phyloP scores from a whole-genome alignment of 208 protist species.

The Vickermania spadyakhi region DNA sequence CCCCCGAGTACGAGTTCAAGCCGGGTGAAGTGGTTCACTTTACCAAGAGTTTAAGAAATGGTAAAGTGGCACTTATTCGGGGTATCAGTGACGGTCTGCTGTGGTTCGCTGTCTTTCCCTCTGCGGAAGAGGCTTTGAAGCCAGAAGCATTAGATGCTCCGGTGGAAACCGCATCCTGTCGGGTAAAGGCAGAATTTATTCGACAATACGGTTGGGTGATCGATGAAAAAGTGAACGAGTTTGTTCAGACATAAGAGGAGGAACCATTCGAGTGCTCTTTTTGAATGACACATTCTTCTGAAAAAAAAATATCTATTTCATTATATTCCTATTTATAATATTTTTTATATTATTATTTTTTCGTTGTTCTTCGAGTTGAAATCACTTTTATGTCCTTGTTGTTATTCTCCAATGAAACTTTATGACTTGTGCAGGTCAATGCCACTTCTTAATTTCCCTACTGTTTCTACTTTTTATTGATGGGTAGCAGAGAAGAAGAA shows the following conservation, averaged over 20 bases:
- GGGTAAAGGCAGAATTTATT: conserved; percentile 74
- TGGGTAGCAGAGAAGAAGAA: neutral
- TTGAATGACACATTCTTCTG: too few relatives aligned
- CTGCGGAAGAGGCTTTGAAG: conserved; percentile 30
- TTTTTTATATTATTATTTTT: neutral
- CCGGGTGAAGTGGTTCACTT: conserved; percentile 82
- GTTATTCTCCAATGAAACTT: neutral
- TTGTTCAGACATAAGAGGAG: neutral
- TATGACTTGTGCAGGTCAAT: neutral
- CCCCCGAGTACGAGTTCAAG: conserved; percentile 44
- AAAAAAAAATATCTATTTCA: neutral
- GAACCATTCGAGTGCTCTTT: too few relatives aligned
- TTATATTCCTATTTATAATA: neutral
- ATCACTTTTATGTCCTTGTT: neutral
- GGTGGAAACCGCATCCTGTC: conserved; percentile 71
- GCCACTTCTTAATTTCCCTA: neutral
- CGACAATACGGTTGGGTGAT: conserved; percentile 84
- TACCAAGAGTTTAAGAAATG: conserved; percentile 78
- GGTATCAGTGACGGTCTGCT: conserved; percentile 56
- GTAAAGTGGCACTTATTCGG: conserved; percentile 73
- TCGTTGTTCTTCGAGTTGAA: too few relatives aligned
- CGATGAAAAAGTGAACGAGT: conserved; percentile 38
- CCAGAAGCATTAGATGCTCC: conserved; percentile 47
- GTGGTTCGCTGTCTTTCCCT: conserved; percentile 72
- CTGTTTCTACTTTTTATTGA: neutral